Base-by-base conservation (phyloP, 2,329 filamentous ascomycete genomes). In the Epichloe uncinata region DNA sequence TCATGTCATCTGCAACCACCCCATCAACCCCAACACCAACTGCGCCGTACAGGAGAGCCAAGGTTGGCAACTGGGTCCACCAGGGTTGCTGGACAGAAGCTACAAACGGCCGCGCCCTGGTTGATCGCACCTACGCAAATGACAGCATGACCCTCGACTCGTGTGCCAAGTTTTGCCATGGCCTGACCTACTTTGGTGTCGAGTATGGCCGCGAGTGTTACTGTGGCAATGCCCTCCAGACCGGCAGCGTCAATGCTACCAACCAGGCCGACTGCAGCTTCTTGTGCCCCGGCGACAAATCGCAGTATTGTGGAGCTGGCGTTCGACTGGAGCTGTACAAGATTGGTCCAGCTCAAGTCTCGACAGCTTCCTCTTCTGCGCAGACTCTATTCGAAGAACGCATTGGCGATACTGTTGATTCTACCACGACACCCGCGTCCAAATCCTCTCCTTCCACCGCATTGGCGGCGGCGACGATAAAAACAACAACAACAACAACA, bases 141-240 rank as follows among this genome's bases (percentile, higher is more conserved):
- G 53, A 60, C 34, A 52, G 55, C 13, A 68, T 69, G 65, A 68
- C 64, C 0, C 56, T 67, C 8, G 58, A 66, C 12, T 51, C 52
- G 0, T 69, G 67, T 45, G 52, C 66, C 6, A 58, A 62, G 37
- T 58, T 58, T 2, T 69, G 67, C 43, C 56, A 55, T 22, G 56
- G 60, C 18, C 67, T 61, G 48, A 60, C 60, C 6, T 69, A 60
- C 26, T 66, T 63, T 2, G 67, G 67, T 9, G 59, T 68, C 4
- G 64, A 69, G 45, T 69, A 69, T 34, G 65, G 64, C 2, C 59
- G 57, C 1, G 66, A 69, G 35, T 69, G 67, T 18, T 69, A 63
- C 58, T 69, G 66, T 37, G 65, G 64, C 8, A 58, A 66, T 45
- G 47, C 45, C 0, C 53, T 69, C 8, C 58, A 60, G 18, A 54